These are phyloP conservation scores for Asterophora parasitica DNA, from an alignment of 768 basidiomycete genomes.

Conservation along the genomic window DNA sequence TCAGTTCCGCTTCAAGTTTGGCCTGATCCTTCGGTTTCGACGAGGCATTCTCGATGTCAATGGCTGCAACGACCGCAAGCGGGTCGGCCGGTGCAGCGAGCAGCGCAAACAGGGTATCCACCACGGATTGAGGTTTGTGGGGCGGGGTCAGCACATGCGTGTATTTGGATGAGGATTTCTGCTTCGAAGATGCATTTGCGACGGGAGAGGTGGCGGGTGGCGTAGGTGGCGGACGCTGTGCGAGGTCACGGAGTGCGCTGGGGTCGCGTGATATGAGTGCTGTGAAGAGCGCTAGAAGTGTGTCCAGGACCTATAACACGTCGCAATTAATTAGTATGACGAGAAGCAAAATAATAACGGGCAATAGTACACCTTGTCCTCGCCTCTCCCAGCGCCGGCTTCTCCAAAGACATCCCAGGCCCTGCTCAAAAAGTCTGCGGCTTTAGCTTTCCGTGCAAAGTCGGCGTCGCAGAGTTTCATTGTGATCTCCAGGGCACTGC, in stretches of 20 bases:
- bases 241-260: constrained; percentile 50
- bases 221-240: constrained; percentile 23
- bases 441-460: constrained; percentile 75
- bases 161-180: constrained; percentile 9
- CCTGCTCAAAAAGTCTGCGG: constrained; percentile 63
- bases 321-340: not conserved
- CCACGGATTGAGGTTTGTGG: constrained; percentile 19
- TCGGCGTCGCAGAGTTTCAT: constrained; percentile 69
- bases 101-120: constrained; percentile 40
- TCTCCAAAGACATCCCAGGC: constrained; percentile 64
- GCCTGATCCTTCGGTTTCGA: constrained; percentile 17
- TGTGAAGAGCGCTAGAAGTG: constrained; percentile 55
- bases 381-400: constrained; percentile 55
- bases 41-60: too few species aligned
- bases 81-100: constrained; percentile 40
- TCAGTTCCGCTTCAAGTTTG: constrained; percentile 39
- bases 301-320: constrained; percentile 53
- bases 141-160: constrained; percentile 2
- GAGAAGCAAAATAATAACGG: not conserved
- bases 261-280: constrained; percentile 60
- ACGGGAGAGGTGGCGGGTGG: not conserved
- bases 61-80: constrained; percentile 32
- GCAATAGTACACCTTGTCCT: constrained; percentile 41
- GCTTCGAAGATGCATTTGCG: constrained; percentile 6
- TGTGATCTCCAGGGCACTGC: constrained; percentile 72